Conservation (phyloP, 2,329 filamentous ascomycete species). For the Lecanoromycetidae sp. region DNA sequence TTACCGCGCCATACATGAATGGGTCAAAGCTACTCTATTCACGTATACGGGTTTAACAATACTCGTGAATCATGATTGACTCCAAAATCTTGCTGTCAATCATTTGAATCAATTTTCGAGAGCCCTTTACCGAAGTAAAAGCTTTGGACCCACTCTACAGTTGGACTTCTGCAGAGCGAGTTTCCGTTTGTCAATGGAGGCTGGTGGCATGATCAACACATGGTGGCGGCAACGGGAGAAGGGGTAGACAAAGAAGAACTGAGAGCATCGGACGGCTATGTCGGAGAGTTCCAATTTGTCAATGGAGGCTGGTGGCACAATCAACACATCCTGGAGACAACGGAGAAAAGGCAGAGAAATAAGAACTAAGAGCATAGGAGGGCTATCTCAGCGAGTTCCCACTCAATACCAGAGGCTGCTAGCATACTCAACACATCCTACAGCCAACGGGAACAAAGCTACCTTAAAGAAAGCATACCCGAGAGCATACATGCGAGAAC, state of each 20-base stretch:
- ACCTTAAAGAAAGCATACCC: too few species aligned
- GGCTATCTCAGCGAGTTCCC: constrained; percentile 76
- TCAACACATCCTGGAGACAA: constrained; percentile 68
- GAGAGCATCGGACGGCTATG: constrained; percentile 75
- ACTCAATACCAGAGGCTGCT: constrained; percentile 83
- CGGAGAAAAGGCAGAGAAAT: constrained; percentile 65
- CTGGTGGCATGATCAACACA: constrained; percentile 92
- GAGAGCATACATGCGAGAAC: too few species aligned
- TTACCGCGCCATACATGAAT: constrained; percentile 18
- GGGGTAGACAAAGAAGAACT: constrained; percentile 71
- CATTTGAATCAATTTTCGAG: constrained; percentile 56
- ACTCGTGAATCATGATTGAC: constrained; percentile 52
- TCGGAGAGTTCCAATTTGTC: constrained; percentile 64
- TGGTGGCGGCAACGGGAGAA: constrained; percentile 74
- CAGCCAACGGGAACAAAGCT: too few species aligned
- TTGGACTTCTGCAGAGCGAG: constrained; percentile 63
- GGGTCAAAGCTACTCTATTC: constrained; percentile 61
- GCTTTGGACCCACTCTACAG: constrained; percentile 68
- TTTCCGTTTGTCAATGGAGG: constrained; percentile 72
- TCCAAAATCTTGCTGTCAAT: too few species aligned
- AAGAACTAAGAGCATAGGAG: constrained; percentile 74
- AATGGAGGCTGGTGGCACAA: constrained; percentile 98
- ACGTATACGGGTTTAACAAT: constrained; percentile 97
- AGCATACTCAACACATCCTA: constrained; percentile 88
- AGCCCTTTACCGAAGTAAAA: constrained; percentile 81